Percentiles rank a stretch among this genome's conserved stretches.
phyloP scores from a whole-genome alignment of 306 rosid genomes.

The Quercus parvula region DNA sequence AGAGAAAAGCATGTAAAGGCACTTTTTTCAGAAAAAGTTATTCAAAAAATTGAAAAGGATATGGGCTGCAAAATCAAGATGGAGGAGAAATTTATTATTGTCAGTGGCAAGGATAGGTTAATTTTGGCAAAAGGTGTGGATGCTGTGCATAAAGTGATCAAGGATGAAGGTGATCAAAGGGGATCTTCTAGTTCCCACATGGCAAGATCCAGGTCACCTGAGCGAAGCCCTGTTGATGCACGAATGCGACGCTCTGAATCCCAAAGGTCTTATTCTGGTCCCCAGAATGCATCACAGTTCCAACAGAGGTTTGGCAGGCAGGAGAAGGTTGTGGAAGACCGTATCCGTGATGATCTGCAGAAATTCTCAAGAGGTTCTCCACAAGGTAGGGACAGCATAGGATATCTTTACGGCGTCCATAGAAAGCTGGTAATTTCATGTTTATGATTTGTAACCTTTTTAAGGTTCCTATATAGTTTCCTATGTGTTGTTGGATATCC shows the following conservation, averaged over 20 bases:
- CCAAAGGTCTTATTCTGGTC: slow-evolving; percentile 70
- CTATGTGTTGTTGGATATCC: slow-evolving; percentile 19
- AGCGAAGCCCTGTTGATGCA: slow-evolving; percentile 68
- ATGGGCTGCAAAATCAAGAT: slow-evolving; percentile 90
- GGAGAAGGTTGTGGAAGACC: slow-evolving; percentile 72
- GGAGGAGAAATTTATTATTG: slow-evolving; percentile 90
- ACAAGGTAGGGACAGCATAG: slow-evolving; percentile 98
- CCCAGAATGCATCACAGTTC: slow-evolving; percentile 58
- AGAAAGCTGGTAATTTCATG: slow-evolving; percentile 72
- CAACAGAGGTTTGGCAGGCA: slow-evolving; percentile 81
- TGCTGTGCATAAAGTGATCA: slow-evolving; percentile 82
- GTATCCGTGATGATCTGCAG: slow-evolving; percentile 64
- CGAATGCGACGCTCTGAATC: slow-evolving; percentile 76
- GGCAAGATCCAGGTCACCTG: slow-evolving; percentile 83
- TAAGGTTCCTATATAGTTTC: slow-evolving; percentile 40
- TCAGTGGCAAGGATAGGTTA: slow-evolving; percentile 88
- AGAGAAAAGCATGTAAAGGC: slow-evolving; percentile 75
- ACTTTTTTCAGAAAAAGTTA: slow-evolving; percentile 73
- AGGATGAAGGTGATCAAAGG: slow-evolving; percentile 75
- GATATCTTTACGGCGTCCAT: slow-evolving; percentile 68
- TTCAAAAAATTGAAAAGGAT: slow-evolving; percentile 80
- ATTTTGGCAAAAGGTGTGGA: slow-evolving; percentile 86
- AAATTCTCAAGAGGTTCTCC: slow-evolving; percentile 81
- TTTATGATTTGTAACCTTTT: slow-evolving; percentile 43
- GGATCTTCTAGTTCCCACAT: slow-evolving; percentile 65